Evolutionary conservation across 1,284 basidiomycete species (phyloP), one percentile per base, ranked within the genome.

Genomic region (Volvariella surrecta): DNA sequence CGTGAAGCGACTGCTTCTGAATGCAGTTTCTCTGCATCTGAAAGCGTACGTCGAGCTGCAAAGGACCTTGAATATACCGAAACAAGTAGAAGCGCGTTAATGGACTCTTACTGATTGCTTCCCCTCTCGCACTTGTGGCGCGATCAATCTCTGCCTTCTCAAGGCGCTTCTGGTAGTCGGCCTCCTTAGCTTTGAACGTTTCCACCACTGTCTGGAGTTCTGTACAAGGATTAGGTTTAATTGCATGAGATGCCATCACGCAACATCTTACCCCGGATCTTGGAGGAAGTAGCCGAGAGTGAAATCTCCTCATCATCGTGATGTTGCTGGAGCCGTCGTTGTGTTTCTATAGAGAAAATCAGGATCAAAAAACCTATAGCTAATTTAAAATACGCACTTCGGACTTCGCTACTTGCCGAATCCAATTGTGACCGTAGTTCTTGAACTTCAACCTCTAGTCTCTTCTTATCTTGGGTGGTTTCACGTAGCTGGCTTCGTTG

Each of bases 131-230:
- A 16, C 75, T 70, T 51, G 80, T 85, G 4, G 74, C 79, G 38
- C 74, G 69, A 1, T 76, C 77, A 43, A 86, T 75, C 54, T 89
- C 86, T 3, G 78, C 71, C 15, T 76, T 74, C 59, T 89, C 82
- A 20, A 86, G 67, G n/a, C 74, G 72, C 43, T 73, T 70, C 32
- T 77, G 71, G 46, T 78, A 79, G 1, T 70, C 66, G 38, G 74
- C 69, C 21, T 77, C 71, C 55, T 87, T 86, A 17, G 70, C 61
- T 54, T 82, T 79, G 61, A 82, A 79, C 4, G 75, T 68, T 50
- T 82, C 76, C 18, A 85, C 66, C 2, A 74, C 76, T 42, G 78
- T 72, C 45, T 74, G 76, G 13, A 86, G 52, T 53, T 86, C 83
- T 75, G 53, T 28, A 20, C n/a, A 17, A 11, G 24, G 32, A 32